Evolutionary conservation across 768 basidiomycete genomes (phyloP), one percentile per base, ranked within the genome.

Genomic region (Ramaria rubella): DNA sequence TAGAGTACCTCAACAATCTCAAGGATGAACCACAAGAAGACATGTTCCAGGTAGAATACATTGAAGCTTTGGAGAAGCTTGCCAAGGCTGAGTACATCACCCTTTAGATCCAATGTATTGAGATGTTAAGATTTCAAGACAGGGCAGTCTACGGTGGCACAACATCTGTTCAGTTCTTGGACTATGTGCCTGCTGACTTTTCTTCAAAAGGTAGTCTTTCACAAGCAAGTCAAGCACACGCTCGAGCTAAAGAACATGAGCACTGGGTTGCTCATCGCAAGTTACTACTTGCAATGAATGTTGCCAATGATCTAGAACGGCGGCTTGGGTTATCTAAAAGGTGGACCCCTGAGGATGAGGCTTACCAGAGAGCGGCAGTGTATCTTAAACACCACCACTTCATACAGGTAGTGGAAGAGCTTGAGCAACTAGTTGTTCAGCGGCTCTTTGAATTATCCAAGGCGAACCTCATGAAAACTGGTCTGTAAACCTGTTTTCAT

Each of bases 371-470:
- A 11, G 26, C 49, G 21, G 15, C 43, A 11, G 19, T 31, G 9
- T 50, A 65, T 6, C n/a, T 61, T 1, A 19, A 15, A 1, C 19
- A 53, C 27, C 52, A 63, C 4, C 59, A 61, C 33, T 68, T 65
- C 49, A 45, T 57, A 4, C 15, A 42, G 5, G 68, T 65, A 1
- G 54, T 71, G 0, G 67, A 70, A 24, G 52, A 64, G 5, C 62
- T 73, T 0, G 65, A 73, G 33, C 57, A 59, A 6, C 60, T 72
- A 0, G 68, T 72, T 1, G 66, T 71, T 0, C 65, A 66, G 54
- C 53, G 64, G 0, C 58, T 72, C 0, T 67, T 72, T 38, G 68
- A 73, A 52, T 55, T 72, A 2, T 40, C 59, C 3, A 72, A 69
- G 58, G 48, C 67, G 11, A 61, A 59, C 15, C 33, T 67, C 43